A percentile compares a stretch with the other conserved stretches of the same genome.
Conservation (phyloP, 768 basidiomycete species). For the Lentinula aciculospora region DNA sequence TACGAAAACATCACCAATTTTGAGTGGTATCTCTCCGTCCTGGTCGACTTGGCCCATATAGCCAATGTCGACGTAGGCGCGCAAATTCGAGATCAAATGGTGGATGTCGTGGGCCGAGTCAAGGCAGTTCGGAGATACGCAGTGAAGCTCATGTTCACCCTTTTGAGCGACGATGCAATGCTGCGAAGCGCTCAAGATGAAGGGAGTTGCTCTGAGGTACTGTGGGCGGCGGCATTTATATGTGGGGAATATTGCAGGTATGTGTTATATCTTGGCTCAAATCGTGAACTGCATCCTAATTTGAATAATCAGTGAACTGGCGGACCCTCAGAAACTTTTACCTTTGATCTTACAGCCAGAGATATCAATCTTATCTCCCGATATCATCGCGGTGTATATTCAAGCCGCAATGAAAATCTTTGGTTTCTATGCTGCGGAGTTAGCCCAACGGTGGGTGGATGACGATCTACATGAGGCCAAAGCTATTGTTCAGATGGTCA, state of each 20-base stretch:
- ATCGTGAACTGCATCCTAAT: background rate
- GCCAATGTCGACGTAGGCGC: slow-evolving; percentile 74
- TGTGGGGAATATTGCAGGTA: slow-evolving; percentile 93
- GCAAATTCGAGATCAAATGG: slow-evolving; percentile 76
- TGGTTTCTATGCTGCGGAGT: slow-evolving; percentile 74
- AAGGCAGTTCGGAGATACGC: slow-evolving; percentile 70
- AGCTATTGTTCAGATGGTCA: slow-evolving; percentile 54
- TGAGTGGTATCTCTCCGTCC: slow-evolving; percentile 95
- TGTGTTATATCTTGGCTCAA: slow-evolving; percentile 19
- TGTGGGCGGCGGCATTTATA: slow-evolving; percentile 96
- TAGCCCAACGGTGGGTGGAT: slow-evolving; percentile 74
- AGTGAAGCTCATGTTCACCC: slow-evolving; percentile 75
- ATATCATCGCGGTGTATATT: slow-evolving; percentile 73
- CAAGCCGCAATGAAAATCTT: slow-evolving; percentile 85
- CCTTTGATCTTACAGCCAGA: slow-evolving; percentile 62
- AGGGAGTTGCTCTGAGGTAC: slow-evolving; percentile 75
- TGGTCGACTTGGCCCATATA: slow-evolving; percentile 87
- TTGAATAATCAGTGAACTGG: slow-evolving; percentile 52
- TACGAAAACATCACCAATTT: slow-evolving; percentile 91
- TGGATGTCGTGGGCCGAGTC: slow-evolving; percentile 85
- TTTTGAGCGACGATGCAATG: slow-evolving; percentile 76
- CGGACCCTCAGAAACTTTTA: slow-evolving; percentile 70
- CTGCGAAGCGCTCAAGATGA: slow-evolving; percentile 60
- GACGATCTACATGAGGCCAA: slow-evolving; percentile 64
- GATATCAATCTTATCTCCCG: slow-evolving; percentile 49